Conservation (phyloP, 306 rosid species). For the Spatholobus suberectus region DNA sequence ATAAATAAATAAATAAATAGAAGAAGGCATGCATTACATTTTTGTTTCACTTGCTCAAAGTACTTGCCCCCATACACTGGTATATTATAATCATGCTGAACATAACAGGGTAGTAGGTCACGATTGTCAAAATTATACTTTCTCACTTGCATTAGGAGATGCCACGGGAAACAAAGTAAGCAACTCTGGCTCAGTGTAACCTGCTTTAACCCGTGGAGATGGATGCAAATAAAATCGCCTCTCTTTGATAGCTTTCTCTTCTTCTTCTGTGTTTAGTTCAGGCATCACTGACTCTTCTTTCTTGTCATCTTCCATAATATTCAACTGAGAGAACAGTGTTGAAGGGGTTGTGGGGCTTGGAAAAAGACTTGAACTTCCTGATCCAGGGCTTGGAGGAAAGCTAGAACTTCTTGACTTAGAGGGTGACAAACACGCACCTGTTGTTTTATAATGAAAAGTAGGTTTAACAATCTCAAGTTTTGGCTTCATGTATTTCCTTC, state of each 20-base stretch:
- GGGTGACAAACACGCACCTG: slow-evolving; percentile 46
- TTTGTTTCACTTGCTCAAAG: slow-evolving; percentile 21
- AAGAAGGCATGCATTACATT: not conserved
- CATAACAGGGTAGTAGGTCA: not conserved
- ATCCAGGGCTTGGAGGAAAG: slow-evolving; percentile 51
- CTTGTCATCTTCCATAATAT: slow-evolving; percentile 53
- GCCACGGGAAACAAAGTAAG: slow-evolving; percentile 72
- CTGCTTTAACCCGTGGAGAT: slow-evolving; percentile 63
- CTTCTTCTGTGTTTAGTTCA: slow-evolving; percentile 60
- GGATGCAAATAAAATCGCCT: slow-evolving; percentile 83
- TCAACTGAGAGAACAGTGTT: slow-evolving; percentile 60
- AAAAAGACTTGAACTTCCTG: slow-evolving; percentile 46
- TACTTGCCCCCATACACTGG: not conserved
- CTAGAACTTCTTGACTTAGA: slow-evolving; percentile 46
- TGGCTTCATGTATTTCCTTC: slow-evolving; percentile 78
- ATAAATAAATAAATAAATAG: not conserved
- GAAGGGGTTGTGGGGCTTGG: slow-evolving; percentile 74
- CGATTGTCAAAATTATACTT: slow-evolving; percentile 25
- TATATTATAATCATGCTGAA: slow-evolving; percentile 1
- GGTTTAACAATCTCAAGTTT: slow-evolving; percentile 86
- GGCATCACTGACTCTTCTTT: slow-evolving; percentile 18
- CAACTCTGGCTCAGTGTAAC: slow-evolving; percentile 62
- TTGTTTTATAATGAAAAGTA: slow-evolving; percentile 36
- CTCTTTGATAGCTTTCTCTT: slow-evolving; percentile 78
- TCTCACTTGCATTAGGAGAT: slow-evolving; percentile 53